These are phyloP conservation scores for Usnea hakonensis DNA, from an alignment of 495 filamentous ascomycete genomes.

Conservation along the genomic window DNA sequence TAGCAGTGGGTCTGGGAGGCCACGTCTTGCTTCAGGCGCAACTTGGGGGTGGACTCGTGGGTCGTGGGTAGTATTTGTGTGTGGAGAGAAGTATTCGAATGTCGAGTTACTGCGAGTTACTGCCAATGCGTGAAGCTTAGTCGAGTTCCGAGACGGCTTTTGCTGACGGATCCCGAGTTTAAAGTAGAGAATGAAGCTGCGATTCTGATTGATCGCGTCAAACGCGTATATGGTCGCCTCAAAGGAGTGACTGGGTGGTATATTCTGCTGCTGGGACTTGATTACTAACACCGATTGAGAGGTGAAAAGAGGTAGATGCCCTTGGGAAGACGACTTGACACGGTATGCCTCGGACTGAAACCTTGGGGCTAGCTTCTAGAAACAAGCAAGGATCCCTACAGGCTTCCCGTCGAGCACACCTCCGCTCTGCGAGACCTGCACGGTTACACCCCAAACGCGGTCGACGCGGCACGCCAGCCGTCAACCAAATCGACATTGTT, in stretches of 20 bases:
- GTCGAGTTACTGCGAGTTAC: neutral
- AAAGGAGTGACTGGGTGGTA: conserved; percentile 1
- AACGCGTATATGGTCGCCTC: conserved; percentile 21
- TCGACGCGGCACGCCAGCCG: conserved; percentile 15
- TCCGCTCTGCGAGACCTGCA: neutral
- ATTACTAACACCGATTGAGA: conserved; percentile 1
- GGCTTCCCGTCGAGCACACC: neutral
- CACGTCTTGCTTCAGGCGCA: conserved; percentile 19
- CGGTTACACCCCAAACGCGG: conserved; percentile 7
- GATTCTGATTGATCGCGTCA: conserved; percentile 16
- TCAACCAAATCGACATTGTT: conserved; percentile 1
- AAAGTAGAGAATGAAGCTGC: conserved; percentile 15
- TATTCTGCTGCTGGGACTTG: neutral
- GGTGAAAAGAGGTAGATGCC: conserved; percentile 1
- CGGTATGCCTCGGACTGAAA: conserved; percentile 1
- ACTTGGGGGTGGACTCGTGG: conserved; percentile 19
- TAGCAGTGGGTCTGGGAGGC: conserved; percentile 14
- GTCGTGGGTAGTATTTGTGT: too few species aligned
- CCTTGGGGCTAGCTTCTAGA: conserved; percentile 5
- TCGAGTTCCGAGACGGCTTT: conserved; percentile 5
- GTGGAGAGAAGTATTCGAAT: conserved; percentile 6
- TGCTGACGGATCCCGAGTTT: neutral
- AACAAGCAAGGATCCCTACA: conserved; percentile 2
- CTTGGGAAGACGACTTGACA: conserved; percentile 8
- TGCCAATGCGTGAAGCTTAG: conserved; percentile 13